A percentile compares a stretch with the other conserved stretches of the same genome.
phyloP scores from a whole-genome alignment of 1,284 basidiomycete species.

The Ustilago shanxiensis region DNA sequence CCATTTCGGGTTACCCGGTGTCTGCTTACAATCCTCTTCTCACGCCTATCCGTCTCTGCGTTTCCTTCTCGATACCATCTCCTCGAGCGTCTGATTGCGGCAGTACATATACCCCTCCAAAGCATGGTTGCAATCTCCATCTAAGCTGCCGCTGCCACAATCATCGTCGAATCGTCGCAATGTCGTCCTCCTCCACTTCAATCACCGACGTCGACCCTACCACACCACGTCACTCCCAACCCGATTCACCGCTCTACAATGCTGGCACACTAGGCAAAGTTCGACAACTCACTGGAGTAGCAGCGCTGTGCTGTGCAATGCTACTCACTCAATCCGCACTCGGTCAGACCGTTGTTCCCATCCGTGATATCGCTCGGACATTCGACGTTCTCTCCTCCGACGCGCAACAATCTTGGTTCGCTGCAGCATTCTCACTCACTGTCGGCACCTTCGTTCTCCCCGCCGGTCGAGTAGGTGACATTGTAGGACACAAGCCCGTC shows the following conservation, averaged over 20 bases:
- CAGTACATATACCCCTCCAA: constrained; percentile 9
- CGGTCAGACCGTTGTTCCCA: constrained; percentile 37
- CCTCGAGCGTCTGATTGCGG: neutral
- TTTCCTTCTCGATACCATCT: neutral
- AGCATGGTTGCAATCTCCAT: neutral
- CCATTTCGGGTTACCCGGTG: neutral
- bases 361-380: constrained; percentile 32
- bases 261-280: constrained; percentile 23
- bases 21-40: constrained; percentile 4
- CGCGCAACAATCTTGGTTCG: constrained; percentile 51
- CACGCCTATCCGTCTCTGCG: constrained; percentile 1
- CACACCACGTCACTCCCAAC: neutral
- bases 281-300: constrained; percentile 37
- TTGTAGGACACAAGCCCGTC: constrained; percentile 51
- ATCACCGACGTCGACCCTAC: constrained; percentile 5
- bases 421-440: constrained; percentile 56
- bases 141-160: neutral
- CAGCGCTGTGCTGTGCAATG: constrained; percentile 39
- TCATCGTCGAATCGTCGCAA: neutral
- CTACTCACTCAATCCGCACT: constrained; percentile 52
- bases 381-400: constrained; percentile 34
- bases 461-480: constrained; percentile 56
- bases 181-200: constrained; percentile 10
- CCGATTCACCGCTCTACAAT: constrained; percentile 31
- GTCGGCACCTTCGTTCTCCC: constrained; percentile 61